These are phyloP conservation scores for Mortierella hygrophila DNA, from an alignment of 192 early-diverging fungal genomes.

Conservation along the genomic window DNA sequence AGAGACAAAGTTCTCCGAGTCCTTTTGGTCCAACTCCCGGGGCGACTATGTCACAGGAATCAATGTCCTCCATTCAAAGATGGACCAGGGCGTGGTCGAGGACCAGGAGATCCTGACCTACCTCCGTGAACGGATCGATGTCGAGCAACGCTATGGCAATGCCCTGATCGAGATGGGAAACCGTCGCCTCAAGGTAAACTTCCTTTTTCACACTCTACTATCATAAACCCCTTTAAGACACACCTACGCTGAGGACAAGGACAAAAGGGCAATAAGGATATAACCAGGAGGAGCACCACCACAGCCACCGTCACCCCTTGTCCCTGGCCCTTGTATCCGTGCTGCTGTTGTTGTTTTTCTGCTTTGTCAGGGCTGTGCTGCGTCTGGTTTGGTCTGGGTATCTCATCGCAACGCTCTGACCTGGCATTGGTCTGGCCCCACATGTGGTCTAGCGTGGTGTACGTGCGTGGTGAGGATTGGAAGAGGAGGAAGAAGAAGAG, in stretches of 20 bases:
- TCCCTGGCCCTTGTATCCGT: not conserved
- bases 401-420: not conserved
- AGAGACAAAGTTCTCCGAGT: conserved; percentile 56
- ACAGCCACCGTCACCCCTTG: not conserved
- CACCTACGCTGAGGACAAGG: not conserved
- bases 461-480: not conserved
- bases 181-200: conserved; percentile 29
- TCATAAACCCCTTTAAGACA: not conserved
- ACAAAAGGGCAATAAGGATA: not conserved
- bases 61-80: conserved; percentile 63
- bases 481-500: not conserved
- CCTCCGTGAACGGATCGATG: conserved; percentile 62
- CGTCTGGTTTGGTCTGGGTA: not conserved
- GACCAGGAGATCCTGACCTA: conserved; percentile 69
- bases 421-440: not conserved
- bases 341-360: too few species aligned
- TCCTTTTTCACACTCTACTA: not conserved
- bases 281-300: not conserved
- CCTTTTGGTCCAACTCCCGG: conserved; percentile 55
- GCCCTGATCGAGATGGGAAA: conserved; percentile 51
- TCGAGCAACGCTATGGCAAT: conserved; percentile 60
- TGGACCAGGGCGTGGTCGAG: conserved; percentile 64
- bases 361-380: conserved; percentile 9
- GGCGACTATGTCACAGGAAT: conserved; percentile 63
- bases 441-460: not conserved